Evolutionary conservation across 106 monocot genomes (phyloP), one percentile per base, ranked within the genome.

Genomic region (Apostasia ramifera): DNA sequence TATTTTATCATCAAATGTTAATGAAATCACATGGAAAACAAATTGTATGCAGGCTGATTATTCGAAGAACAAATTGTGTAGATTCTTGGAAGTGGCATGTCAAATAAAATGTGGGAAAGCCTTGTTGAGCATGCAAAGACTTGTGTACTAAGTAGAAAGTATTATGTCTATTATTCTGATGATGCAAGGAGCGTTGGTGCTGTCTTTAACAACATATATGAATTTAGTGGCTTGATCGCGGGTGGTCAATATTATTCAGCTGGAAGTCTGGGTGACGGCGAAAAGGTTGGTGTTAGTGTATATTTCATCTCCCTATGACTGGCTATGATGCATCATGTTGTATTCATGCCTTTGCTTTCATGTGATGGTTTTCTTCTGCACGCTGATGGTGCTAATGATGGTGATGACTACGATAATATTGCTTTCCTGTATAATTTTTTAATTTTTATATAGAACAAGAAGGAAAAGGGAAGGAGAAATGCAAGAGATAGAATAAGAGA

Each of bases 41-140:
- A 26, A 26, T 26, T 26, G 26, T 26, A 26, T 26, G 26, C 26
- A 26, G 26, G 26, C 26, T 26, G 26, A 26, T 26, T 26, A 0
- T 26, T 26, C 26, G 26, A 26, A 26, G 26, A 26, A 26, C 26
- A 26, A 26, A 26, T 26, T 26, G 26, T 77, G 11, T 61, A 87
- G 87, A 83, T 83, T 47, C 87, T 87, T 14, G 87, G 87, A 69
- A 87, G 80, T 44, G 80, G 87, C 65, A 87, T 76, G 75, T 76
- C 75, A 45, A 76, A 66, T 69, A 76, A 76, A 54, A 76, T 76
- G 75, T 76, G 75, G 86, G 86, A 86, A 37, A 75, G 50, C 53
- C 86, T 86, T 56, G 80, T 86, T 4, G 86, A 86, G 47, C 86
- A 86, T 82, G 76, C 86, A 1, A 86, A 86, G 60, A 86, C 86